These are phyloP conservation scores for Insectozyma bohioensis DNA, from an alignment of 1,139 yeast genomes.

Conservation along the genomic window DNA sequence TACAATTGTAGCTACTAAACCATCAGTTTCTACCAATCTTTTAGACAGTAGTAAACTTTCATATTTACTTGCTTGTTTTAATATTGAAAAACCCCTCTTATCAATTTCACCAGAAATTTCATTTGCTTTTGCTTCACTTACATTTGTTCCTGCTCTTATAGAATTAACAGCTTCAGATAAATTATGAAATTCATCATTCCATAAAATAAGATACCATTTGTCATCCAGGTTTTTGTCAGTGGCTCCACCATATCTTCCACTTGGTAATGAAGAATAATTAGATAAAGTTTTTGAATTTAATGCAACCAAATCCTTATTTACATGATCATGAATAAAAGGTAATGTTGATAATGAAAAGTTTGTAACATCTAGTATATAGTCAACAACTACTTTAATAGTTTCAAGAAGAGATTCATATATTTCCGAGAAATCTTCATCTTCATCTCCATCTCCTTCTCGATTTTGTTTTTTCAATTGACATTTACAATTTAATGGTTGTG, in stretches of 20 bases:
- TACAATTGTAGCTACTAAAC: conserved; percentile 56
- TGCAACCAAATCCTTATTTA: conserved; percentile 19
- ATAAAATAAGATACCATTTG: conserved; percentile 50
- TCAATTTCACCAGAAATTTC: conserved; percentile 36
- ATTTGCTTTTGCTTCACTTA: conserved; percentile 25
- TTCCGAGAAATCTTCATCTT: conserved; percentile 11
- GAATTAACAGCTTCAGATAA: conserved; percentile 47
- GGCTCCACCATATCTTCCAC: conserved; percentile 28
- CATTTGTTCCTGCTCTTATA: conserved; percentile 36
- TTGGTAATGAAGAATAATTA: conserved; percentile 29
- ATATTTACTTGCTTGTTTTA: conserved; percentile 21
- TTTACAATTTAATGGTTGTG: conserved; percentile 51
- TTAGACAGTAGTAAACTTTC: conserved; percentile 24
- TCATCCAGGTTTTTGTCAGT: conserved; percentile 27
- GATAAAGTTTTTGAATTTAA: conserved; percentile 29
- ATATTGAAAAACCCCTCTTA: conserved; percentile 28
- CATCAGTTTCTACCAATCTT: conserved; percentile 42
- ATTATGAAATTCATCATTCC: conserved; percentile 77
- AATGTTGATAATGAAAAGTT: conserved; percentile 35
- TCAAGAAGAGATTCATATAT: conserved; percentile 21
- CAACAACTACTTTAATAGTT: conserved; percentile 41
- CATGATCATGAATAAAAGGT: conserved; percentile 33
- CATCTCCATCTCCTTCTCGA: neutral
- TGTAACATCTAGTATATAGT: conserved; percentile 49
- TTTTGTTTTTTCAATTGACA: conserved; percentile 22